Evolutionary conservation across 768 basidiomycete genomes (phyloP), one percentile per base, ranked within the genome.

Genomic region (Rhodotorula diobovata): DNA sequence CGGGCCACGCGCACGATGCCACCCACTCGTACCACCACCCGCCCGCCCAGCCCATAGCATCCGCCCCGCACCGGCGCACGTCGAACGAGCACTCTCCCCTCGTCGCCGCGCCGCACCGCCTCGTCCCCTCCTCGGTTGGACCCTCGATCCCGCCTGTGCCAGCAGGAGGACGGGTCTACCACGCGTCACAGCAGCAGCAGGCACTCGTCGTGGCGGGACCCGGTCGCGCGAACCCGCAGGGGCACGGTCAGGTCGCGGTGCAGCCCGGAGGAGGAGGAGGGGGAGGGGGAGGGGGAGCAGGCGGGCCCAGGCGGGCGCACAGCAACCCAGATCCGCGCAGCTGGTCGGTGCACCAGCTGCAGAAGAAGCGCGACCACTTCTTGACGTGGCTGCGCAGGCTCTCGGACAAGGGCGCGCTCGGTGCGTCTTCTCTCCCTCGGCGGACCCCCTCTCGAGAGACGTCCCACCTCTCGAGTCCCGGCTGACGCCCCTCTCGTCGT

Each of bases 351-450:
- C 12, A n/a, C n/a, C 12, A 43, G 9, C 5, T 45, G n/a, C 16
- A 32, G 7, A 0, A 0, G 18, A 1, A 7, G 28, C 39, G 57
- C 18, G 18, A 18, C 2, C 12, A 0, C 15, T 8, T 30, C n/a
- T 2, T 59, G 14, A 8, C 16, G n/a, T 6, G 9, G 15, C 1
- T 25, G 28, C n/a, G 10, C 7, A 30, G 4, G 10, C 8, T 45
- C 14, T 25, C 28, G 7, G n/a, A 5, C 14, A 23, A 32, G 15
- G 58, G 58, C n/a, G 58, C 10, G 4, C 32, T 45, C 39, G 2
- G 58, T 59, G 58, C n/a, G 58, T 45, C 15, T 12, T 12, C 41
- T 39, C 56, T 14, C 54, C 2, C 56, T 39, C 23, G 0, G 7
- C 16, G 28, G 18, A 0, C 18, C 56, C 7, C 21, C 25, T 28